Percentiles rank a stretch among this genome's conserved stretches.
Conservation (phyloP, 306 rosid species). For the Rosa multiflora region DNA sequence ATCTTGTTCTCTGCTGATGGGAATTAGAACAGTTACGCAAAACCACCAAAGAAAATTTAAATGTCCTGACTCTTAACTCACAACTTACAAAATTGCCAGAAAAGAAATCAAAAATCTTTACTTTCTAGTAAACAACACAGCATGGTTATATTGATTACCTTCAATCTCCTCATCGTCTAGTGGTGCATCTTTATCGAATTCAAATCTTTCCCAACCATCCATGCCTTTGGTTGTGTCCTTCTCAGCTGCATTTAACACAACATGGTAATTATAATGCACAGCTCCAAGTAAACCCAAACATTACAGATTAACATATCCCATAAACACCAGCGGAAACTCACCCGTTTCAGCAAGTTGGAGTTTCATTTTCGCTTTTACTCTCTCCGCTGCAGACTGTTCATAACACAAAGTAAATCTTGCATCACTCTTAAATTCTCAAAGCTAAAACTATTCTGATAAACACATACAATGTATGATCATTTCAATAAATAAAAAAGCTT, state of each 20-base stretch:
- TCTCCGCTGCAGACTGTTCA: conserved; percentile 78
- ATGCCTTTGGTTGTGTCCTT: conserved; percentile 62
- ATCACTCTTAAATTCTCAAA: neutral
- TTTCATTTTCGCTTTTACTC: conserved; percentile 92
- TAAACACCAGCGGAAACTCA: conserved; percentile 24
- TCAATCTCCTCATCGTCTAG: conserved; percentile 77
- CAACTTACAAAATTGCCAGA: neutral
- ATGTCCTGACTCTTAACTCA: neutral
- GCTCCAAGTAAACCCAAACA: neutral
- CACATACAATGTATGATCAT: neutral
- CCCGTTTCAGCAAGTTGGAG: conserved; percentile 89
- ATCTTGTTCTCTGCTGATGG: neutral
- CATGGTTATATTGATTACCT: conserved; percentile 38
- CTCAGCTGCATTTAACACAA: conserved; percentile 51
- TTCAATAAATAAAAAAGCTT: neutral
- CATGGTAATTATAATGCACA: neutral
- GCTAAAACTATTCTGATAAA: neutral
- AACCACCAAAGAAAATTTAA: neutral
- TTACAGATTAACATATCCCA: neutral
- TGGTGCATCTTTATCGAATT: conserved; percentile 81
- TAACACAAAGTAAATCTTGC: conserved; percentile 21
- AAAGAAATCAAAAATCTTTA: neutral
- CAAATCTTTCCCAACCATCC: conserved; percentile 94
- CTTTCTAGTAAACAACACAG: neutral
- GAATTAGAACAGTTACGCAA: neutral